Conservation (phyloP, 2,329 filamentous ascomycete species). For the Rhinocladiella similis region DNA sequence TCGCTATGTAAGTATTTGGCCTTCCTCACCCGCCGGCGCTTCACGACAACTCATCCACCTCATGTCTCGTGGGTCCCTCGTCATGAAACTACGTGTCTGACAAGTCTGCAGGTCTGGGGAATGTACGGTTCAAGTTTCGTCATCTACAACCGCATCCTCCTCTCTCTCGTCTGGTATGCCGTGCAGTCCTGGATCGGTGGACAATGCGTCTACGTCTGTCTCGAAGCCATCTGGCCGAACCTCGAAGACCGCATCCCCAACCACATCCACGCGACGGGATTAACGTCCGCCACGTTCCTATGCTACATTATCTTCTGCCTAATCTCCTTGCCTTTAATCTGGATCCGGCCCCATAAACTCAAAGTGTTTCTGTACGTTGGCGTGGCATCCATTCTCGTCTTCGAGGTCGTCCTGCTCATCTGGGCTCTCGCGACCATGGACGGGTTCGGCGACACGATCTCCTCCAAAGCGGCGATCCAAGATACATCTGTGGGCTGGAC, state of each 20-base stretch:
- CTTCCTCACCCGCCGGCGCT: not conserved
- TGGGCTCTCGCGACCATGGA: constrained; percentile 39
- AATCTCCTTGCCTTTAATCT: constrained; percentile 46
- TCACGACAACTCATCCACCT: too few relatives aligned
- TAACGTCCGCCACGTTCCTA: constrained; percentile 46
- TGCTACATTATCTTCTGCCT: constrained; percentile 48
- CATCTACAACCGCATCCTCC: constrained; percentile 76
- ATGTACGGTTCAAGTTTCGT: constrained; percentile 89
- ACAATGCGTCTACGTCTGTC: constrained; percentile 47
- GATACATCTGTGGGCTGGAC: constrained; percentile 20
- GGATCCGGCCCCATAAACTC: constrained; percentile 47
- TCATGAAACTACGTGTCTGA: not conserved
- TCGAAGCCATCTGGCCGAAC: constrained; percentile 48
- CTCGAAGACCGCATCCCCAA: constrained; percentile 45
- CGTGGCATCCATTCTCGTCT: constrained; percentile 42
- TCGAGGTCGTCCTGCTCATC: constrained; percentile 38
- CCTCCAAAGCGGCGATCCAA: constrained; percentile 14
- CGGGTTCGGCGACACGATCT: constrained; percentile 32
- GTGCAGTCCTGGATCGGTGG: constrained; percentile 54
- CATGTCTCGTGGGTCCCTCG: too few relatives aligned
- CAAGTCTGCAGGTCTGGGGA: constrained; percentile 60
- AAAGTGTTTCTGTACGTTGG: constrained; percentile 46
- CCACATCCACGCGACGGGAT: constrained; percentile 34
- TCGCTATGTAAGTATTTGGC: constrained; percentile 47
- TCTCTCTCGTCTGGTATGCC: constrained; percentile 63